Conservation (phyloP, 768 basidiomycete genomes). For the Kwoniella sp. region DNA sequence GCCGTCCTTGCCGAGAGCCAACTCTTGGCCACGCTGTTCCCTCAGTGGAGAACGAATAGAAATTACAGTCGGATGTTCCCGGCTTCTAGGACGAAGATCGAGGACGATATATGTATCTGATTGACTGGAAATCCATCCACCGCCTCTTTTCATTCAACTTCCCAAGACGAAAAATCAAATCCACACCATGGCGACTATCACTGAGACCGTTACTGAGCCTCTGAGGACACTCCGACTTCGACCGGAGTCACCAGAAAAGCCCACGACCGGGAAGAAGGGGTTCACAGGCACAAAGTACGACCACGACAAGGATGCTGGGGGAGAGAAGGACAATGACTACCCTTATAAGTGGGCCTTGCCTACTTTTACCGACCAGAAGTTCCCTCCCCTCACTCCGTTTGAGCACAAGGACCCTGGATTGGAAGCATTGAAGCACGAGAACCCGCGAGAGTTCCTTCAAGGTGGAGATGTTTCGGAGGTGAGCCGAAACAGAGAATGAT, state of each 20-base stretch:
- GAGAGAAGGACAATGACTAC: conserved; percentile 56
- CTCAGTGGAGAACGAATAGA: not conserved
- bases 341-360: conserved; percentile 73
- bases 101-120: not conserved
- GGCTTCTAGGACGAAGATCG: not conserved
- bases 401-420: conserved; percentile 75
- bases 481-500: not conserved
- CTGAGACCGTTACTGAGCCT: conserved; percentile 21
- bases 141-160: not conserved
- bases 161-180: not conserved
- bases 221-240: conserved; percentile 8
- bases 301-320: conserved; percentile 19
- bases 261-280: not conserved
- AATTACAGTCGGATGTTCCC: not conserved
- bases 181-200: conserved; percentile 17
- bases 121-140: not conserved
- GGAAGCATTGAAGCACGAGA: conserved; percentile 65
- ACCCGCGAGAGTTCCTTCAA: conserved; percentile 71
- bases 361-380: conserved; percentile 63
- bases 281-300: conserved; percentile 17
- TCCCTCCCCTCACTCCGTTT: conserved; percentile 71
- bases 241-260: conserved; percentile 18
- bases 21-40: not conserved
- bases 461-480: conserved; percentile 56
- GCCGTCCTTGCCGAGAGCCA: not conserved